Percentiles rank a stretch among this genome's conserved stretches.
Conservation (phyloP, 2,329 filamentous ascomycete genomes). For the Botrytis medusae region DNA sequence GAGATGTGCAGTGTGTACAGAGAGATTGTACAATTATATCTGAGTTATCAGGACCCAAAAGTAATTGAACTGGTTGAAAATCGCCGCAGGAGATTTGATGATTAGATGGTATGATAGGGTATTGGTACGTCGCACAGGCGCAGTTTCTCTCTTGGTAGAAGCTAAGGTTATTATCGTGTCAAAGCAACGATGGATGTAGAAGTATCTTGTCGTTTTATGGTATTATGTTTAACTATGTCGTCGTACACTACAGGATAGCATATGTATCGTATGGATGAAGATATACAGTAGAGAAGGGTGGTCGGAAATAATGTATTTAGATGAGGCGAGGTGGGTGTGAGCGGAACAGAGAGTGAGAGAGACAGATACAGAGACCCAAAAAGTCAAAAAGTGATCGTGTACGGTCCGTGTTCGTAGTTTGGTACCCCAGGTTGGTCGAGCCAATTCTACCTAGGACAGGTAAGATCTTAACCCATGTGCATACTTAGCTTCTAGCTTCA, state of each 20-base stretch:
- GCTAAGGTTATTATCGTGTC: slow-evolving; percentile 1
- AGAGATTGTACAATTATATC: neutral
- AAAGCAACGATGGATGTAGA: neutral
- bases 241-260: neutral
- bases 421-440: neutral
- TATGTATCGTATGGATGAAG: neutral
- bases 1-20: neutral
- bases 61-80: neutral
- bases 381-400: neutral
- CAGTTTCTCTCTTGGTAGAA: neutral
- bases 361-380: neutral
- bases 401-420: neutral
- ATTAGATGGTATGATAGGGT: neutral
- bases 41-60: neutral
- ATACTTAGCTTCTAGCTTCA: neutral
- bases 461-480: neutral
- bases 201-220: neutral
- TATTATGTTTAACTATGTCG: neutral
- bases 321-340: slow-evolving; percentile 3
- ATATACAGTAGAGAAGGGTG: neutral
- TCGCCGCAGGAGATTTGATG: neutral
- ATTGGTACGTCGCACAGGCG: slow-evolving; percentile 10
- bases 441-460: neutral
- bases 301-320: neutral
- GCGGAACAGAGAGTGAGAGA: neutral